A percentile compares a stretch with the other conserved stretches of the same genome.
Conservation (phyloP, 352 stramenopile genomes). For the Phytophthora vignae region DNA sequence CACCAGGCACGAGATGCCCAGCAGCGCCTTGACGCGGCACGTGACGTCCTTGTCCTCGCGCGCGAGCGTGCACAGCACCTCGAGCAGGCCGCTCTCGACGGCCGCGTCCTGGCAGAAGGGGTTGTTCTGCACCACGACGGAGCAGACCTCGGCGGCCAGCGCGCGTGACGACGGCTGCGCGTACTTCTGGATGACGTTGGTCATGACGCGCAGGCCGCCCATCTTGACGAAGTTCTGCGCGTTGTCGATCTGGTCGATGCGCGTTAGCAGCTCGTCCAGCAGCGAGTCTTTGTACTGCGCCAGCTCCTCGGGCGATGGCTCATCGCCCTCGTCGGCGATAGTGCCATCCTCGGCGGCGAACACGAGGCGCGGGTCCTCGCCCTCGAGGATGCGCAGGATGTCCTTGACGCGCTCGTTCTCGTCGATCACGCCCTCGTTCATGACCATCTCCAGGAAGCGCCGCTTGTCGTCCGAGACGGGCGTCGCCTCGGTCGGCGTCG, state of each 20-base stretch:
- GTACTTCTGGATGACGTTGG: constrained; percentile 68
- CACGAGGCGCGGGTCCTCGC: constrained; percentile 77
- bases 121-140: constrained; percentile 89
- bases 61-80: constrained; percentile 71
- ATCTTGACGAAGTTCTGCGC: constrained; percentile 91
- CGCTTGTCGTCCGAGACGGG: constrained; percentile 83
- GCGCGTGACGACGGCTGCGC: constrained; percentile 59
- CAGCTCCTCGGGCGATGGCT: constrained; percentile 68
- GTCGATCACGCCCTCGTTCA: constrained; percentile 88
- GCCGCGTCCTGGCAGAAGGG: constrained; percentile 82
- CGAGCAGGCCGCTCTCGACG: constrained; percentile 64
- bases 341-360: constrained; percentile 59
- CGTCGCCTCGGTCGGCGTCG: constrained; percentile 63
- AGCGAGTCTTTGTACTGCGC: constrained; percentile 83
- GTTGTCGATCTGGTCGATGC: constrained; percentile 91
- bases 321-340: constrained; percentile 44
- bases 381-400: constrained; percentile 83
- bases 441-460: constrained; percentile 82
- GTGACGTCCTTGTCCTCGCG: constrained; percentile 67
- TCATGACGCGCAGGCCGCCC: constrained; percentile 68
- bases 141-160: constrained; percentile 79
- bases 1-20: constrained; percentile 87
- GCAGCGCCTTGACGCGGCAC: constrained; percentile 80
- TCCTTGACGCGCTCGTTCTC: constrained; percentile 86
- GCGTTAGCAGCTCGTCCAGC: constrained; percentile 85